Evolutionary conservation across 2,329 filamentous ascomycete genomes (phyloP).

Genomic region (Hymenoscyphus repandus): DNA sequence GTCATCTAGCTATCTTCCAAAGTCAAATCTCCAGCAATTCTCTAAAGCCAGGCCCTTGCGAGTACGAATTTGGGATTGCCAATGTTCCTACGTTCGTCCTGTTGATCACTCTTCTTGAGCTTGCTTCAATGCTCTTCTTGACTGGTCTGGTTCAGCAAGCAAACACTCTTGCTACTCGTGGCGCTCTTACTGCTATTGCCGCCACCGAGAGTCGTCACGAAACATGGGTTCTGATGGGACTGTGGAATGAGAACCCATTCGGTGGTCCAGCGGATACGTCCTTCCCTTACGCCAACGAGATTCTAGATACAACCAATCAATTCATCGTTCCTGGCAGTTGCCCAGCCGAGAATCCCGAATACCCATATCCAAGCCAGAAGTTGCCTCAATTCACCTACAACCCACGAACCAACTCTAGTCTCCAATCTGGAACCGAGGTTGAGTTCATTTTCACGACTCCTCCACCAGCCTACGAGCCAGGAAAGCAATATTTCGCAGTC

Average conservation of each 20-base stretch:
- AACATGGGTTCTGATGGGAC: constrained; percentile 38
- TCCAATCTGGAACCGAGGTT: constrained; percentile 31
- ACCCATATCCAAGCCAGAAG: constrained; percentile 34
- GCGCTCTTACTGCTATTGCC: constrained; percentile 35
- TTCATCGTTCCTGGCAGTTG: constrained; percentile 32
- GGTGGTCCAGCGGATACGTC: constrained; percentile 37
- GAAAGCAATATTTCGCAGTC: constrained; percentile 34
- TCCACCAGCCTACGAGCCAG: constrained; percentile 27
- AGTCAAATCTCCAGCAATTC: constrained; percentile 37
- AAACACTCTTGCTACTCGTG: constrained; percentile 30
- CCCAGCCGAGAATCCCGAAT: constrained; percentile 34
- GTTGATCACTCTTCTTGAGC: constrained; percentile 33
- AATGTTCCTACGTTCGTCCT: constrained; percentile 26
- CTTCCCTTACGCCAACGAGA: constrained; percentile 39
- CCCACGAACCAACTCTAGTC: constrained; percentile 22
- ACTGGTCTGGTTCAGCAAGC: constrained; percentile 35
- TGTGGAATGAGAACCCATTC: constrained; percentile 37
- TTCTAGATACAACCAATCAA: constrained; percentile 34
- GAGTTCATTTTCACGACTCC: constrained; percentile 30
- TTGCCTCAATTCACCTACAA: constrained; percentile 31
- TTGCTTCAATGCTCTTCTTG: constrained; percentile 37
- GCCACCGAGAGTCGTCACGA: constrained; percentile 37
- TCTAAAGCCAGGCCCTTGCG: constrained; percentile 36
- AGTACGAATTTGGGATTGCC: constrained; percentile 29
- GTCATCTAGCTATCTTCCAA: constrained; percentile 41